Conservation (phyloP, 23 red algal genomes). For the Gracilaria vermiculophylla region DNA sequence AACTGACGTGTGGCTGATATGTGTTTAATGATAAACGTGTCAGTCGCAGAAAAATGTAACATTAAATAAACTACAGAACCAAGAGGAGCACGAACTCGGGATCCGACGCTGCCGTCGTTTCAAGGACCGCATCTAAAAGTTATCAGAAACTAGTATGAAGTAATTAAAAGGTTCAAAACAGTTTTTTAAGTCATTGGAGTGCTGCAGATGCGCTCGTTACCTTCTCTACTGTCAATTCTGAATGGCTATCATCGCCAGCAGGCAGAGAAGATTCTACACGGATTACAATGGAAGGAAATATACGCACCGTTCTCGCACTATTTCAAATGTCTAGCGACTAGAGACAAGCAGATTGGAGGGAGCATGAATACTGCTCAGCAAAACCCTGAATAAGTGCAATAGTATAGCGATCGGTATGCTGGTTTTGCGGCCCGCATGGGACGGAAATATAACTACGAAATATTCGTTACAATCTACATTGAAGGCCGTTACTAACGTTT, state of each 20-base stretch:
- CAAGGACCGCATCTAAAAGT: background rate
- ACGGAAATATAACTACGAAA: background rate
- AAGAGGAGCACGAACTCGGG: background rate
- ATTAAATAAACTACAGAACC: background rate
- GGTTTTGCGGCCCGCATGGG: background rate
- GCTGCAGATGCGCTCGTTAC: background rate
- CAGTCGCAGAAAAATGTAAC: background rate
- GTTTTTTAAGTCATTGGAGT: background rate
- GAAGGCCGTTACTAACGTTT: background rate
- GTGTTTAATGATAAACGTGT: background rate
- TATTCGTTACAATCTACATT: conserved; percentile 1
- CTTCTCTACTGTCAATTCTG: background rate
- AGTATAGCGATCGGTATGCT: conserved; percentile 23
- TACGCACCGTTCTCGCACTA: background rate
- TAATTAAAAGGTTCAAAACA: background rate
- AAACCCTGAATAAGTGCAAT: background rate
- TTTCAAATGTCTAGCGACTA: conserved; percentile 13
- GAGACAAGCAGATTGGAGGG: background rate
- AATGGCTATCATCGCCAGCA: conserved; percentile 4
- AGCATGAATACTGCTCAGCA: background rate
- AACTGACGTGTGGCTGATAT: too few species aligned
- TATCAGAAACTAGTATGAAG: background rate
- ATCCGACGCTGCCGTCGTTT: background rate
- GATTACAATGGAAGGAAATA: background rate
- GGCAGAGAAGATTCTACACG: background rate